Evolutionary conservation across 495 filamentous ascomycete species (phyloP), one percentile per base, ranked within the genome.

Genomic region (Talaromyces nanjingensis): DNA sequence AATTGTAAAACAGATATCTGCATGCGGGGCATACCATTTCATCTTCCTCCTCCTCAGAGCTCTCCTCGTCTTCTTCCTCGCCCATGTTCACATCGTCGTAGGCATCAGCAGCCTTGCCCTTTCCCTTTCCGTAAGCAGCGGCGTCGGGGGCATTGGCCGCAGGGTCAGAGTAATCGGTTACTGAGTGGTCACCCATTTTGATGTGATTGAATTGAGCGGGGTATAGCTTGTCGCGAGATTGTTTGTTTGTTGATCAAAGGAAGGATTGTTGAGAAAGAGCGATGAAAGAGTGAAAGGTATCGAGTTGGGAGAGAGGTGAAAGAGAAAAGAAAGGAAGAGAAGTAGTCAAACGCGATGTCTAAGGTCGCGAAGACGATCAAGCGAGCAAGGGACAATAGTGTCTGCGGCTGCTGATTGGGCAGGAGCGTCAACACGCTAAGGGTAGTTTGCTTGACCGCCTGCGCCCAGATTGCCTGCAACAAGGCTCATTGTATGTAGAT

Each of bases 41-140:
- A 55, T 75, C 83, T n/a, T 79, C 78, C 66, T 87, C 86, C 54
- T 84, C 84, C 52, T 91, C 89, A 2, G 83, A 84, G 56, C 34
- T 59, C 25, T 86, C 84, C 42, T 83, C 86, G 27, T 88, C 85
- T 1, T 84, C 84, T 34, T 89, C 88, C 63, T 91, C 87, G 29
- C 81, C 86, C 84, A 89, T 87, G 75, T 80, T 83, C 71, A 82
- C 71, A 53, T 91, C 89, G 57, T 75, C 67, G 64, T 79, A 62
- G 69, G 79, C 69, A 11, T 71, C 71, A 55, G 67, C 62, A 31
- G 80, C 85, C 68, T 86, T 82, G 67, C 86, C 89, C 78, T 92
- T 92, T 67, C 78, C 80, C 73, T 82, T 82, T 33, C 72, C 72
- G 42, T 67, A 70, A 45, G 73, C 73, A 42, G 76, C 70, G 20